Conservation (phyloP, 495 filamentous ascomycete genomes). For the Neurospora sp. region DNA sequence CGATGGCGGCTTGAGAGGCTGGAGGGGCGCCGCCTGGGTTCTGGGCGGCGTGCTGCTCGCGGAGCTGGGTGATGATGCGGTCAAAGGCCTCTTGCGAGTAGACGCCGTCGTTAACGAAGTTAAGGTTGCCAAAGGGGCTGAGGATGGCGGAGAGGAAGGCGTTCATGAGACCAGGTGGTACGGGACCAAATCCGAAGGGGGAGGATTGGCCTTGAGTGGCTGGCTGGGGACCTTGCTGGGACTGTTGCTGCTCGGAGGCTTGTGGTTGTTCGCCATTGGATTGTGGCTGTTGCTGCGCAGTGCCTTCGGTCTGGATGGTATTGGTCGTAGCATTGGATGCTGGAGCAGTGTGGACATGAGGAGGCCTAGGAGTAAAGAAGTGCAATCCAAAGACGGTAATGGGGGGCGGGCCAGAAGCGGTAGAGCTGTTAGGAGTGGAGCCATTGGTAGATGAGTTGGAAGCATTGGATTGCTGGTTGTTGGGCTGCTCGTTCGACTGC, state of each 20-base stretch:
- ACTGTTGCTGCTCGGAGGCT: neutral
- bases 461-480: neutral
- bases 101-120: conserved; percentile 66
- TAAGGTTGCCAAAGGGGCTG: conserved; percentile 66
- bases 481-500: neutral
- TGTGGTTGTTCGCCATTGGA: neutral
- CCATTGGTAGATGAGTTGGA: neutral
- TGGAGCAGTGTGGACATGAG: neutral
- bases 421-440: neutral
- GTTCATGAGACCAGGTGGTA: neutral
- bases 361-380: neutral
- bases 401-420: neutral
- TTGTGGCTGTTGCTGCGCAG: neutral
- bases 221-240: neutral
- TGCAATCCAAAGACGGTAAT: conserved; percentile 6
- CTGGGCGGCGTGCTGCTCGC: conserved; percentile 55
- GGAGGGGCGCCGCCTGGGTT: conserved; percentile 69
- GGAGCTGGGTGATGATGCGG: conserved; percentile 70
- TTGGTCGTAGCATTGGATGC: neutral
- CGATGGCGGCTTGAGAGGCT: conserved; percentile 63
- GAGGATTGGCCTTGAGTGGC: neutral
- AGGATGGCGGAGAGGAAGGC: conserved; percentile 40
- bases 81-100: conserved; percentile 84
- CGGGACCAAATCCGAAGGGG: neutral
- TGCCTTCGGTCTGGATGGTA: neutral